A percentile compares a stretch with the other conserved stretches of the same genome.
phyloP scores from a whole-genome alignment of 2,329 filamentous ascomycete genomes.

The Coleophoma cylindrospora region DNA sequence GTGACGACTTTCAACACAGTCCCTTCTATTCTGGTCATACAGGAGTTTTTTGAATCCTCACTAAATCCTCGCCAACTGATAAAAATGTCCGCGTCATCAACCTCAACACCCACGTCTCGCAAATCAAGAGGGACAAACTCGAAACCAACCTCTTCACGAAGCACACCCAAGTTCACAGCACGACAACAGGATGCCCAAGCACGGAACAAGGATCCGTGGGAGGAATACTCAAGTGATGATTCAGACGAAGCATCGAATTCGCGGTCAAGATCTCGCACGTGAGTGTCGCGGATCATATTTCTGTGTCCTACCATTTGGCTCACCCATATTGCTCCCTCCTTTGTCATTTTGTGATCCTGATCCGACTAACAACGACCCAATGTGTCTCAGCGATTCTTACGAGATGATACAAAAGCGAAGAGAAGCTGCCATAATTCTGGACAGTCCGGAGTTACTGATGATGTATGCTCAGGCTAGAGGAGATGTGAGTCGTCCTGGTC shows the following conservation, averaged over 20 bases:
- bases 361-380: neutral
- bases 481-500: slow-evolving; percentile 39
- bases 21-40: no score
- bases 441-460: slow-evolving; percentile 53
- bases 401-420: slow-evolving; percentile 27
- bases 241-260: slow-evolving; percentile 17
- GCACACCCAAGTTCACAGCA: slow-evolving; percentile 33
- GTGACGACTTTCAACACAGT: no score
- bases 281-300: neutral
- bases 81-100: neutral
- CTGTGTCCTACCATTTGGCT: neutral
- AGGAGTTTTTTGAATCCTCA: no score
- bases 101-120: neutral
- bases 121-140: neutral
- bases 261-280: neutral
- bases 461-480: slow-evolving; percentile 50
- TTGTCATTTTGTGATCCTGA: neutral
- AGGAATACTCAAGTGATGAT: slow-evolving; percentile 13
- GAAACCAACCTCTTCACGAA: neutral
- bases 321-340: neutral
- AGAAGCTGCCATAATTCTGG: slow-evolving; percentile 48
- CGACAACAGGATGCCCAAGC: slow-evolving; percentile 54
- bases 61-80: no score
- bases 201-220: slow-evolving; percentile 51
- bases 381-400: slow-evolving; percentile 15